Conservation (phyloP, 2,329 filamentous ascomycete genomes). For the Penicillium expansum region DNA sequence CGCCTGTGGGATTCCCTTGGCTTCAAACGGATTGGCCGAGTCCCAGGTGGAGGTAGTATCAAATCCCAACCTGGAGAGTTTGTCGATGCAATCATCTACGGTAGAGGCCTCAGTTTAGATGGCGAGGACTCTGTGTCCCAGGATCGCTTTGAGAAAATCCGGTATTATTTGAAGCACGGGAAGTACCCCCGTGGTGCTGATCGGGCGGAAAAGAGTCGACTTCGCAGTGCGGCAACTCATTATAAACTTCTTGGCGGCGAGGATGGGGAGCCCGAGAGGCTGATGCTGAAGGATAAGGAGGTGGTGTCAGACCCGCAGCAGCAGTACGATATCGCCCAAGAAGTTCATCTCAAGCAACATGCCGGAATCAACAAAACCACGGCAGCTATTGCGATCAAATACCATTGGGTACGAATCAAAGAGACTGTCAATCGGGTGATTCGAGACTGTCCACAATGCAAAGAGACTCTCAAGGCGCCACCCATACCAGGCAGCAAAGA, state of each 20-base stretch:
- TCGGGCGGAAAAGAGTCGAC: conserved; percentile 89
- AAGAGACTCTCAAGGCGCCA: conserved; percentile 67
- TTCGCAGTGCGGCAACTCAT: conserved; percentile 89
- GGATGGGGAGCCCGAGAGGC: conserved; percentile 60
- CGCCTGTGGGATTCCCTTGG: conserved; percentile 89
- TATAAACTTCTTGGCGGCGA: conserved; percentile 70
- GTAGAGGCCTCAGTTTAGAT: conserved; percentile 60
- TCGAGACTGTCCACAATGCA: conserved; percentile 85
- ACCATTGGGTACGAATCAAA: conserved; percentile 97
- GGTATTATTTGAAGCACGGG: conserved; percentile 91
- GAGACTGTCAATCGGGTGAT: conserved; percentile 95
- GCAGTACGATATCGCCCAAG: conserved; percentile 85
- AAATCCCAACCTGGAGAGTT: conserved; percentile 66
- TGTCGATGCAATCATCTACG: conserved; percentile 76
- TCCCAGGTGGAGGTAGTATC: conserved; percentile 69
- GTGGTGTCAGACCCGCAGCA: conserved; percentile 85
- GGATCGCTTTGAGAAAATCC: conserved; percentile 98
- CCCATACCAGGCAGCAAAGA: conserved; percentile 30
- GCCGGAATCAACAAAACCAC: conserved; percentile 98
- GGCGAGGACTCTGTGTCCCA: conserved; percentile 83
- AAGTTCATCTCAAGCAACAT: conserved; percentile 72
- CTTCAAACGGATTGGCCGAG: conserved; percentile 86
- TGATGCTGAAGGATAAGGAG: conserved; percentile 98
- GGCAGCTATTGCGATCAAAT: conserved; percentile 85
- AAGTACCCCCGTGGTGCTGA: conserved; percentile 93